These are phyloP conservation scores for Teunomyces panamensis DNA, from an alignment of 805 yeast species.

Conservation along the genomic window DNA sequence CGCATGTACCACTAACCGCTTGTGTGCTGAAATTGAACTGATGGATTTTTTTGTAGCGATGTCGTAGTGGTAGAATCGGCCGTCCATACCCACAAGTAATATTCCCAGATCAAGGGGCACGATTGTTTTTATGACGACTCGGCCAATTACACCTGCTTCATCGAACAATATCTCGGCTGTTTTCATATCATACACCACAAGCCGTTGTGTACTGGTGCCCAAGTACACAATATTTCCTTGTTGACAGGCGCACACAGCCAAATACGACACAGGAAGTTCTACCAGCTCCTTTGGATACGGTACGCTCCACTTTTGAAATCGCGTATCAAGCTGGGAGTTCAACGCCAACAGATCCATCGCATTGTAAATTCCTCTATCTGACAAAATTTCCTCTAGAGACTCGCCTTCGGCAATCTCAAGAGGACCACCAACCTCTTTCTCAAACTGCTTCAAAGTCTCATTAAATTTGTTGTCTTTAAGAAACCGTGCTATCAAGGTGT, in stretches of 20 bases:
- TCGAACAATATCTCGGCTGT: slow-evolving; percentile 4
- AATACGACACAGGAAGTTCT: slow-evolving; percentile 16
- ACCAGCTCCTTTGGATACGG: slow-evolving; percentile 26
- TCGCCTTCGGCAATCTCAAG: slow-evolving; percentile 12
- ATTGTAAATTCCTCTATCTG: slow-evolving; percentile 34
- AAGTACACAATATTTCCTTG: slow-evolving; percentile 6
- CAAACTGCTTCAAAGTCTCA: slow-evolving; percentile 48
- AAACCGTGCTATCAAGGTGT: slow-evolving; percentile 53
- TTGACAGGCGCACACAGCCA: slow-evolving; percentile 20
- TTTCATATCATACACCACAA: slow-evolving; percentile 17
- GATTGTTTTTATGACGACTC: slow-evolving; percentile 34
- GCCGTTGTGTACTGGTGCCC: slow-evolving; percentile 9
- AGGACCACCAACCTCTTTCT: slow-evolving; percentile 42
- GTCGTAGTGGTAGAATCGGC: slow-evolving; percentile 24
- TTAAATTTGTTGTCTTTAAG: slow-evolving; percentile 47
- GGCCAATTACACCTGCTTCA: slow-evolving; percentile 12
- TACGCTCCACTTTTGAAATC: slow-evolving; percentile 22
- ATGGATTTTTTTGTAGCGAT: slow-evolving; percentile 4
- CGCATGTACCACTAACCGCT: slow-evolving; percentile 37
- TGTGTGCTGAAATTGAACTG: slow-evolving; percentile 23
- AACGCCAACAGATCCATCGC: slow-evolving; percentile 9
- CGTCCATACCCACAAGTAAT: slow-evolving; percentile 54
- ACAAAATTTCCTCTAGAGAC: slow-evolving; percentile 35
- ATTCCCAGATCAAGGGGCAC: slow-evolving; percentile 19
- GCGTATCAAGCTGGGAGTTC: slow-evolving; percentile 1